A percentile compares a stretch with the other conserved stretches of the same genome.
Evolutionary conservation across 805 yeast genomes (phyloP).

Genomic region (Starmerella bombicola): DNA sequence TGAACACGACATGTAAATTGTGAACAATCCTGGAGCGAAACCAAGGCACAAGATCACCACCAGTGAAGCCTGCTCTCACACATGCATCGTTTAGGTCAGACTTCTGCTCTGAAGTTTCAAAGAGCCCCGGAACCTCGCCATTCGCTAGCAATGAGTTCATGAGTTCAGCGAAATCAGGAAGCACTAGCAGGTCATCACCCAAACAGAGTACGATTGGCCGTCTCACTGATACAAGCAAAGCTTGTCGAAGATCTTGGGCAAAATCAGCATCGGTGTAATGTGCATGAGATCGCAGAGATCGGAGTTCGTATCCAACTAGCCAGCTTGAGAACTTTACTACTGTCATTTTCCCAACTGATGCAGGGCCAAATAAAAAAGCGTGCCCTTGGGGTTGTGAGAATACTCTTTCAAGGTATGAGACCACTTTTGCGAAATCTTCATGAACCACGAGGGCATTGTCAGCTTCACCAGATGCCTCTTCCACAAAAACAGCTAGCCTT

Average conservation of each 20-base stretch:
- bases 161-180: slow-evolving; percentile 70
- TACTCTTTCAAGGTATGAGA: slow-evolving; percentile 68
- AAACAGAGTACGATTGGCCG: slow-evolving; percentile 48
- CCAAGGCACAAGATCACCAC: slow-evolving; percentile 58
- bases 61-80: slow-evolving; percentile 8
- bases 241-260: slow-evolving; percentile 46
- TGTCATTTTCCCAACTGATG: slow-evolving; percentile 71
- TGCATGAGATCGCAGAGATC: slow-evolving; percentile 45
- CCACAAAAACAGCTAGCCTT: slow-evolving; percentile 57
- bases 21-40: slow-evolving; percentile 52
- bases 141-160: slow-evolving; percentile 91
- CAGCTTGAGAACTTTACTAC: slow-evolving; percentile 74
- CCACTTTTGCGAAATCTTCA: slow-evolving; percentile 61
- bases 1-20: slow-evolving; percentile 74
- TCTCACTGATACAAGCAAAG: slow-evolving; percentile 34
- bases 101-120: slow-evolving; percentile 37
- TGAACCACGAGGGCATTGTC: slow-evolving; percentile 49
- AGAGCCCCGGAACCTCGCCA: slow-evolving; percentile 83
- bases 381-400: slow-evolving; percentile 83
- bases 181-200: slow-evolving; percentile 67
- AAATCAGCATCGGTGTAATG: slow-evolving; percentile 50
- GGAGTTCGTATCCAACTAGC: slow-evolving; percentile 64
- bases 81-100: slow-evolving; percentile 12
- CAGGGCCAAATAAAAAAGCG: slow-evolving; percentile 67
- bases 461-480: slow-evolving; percentile 44